These are phyloP conservation scores for Radiomyces spectabilis DNA, from an alignment of 192 early-diverging fungal species.

Conservation along the genomic window DNA sequence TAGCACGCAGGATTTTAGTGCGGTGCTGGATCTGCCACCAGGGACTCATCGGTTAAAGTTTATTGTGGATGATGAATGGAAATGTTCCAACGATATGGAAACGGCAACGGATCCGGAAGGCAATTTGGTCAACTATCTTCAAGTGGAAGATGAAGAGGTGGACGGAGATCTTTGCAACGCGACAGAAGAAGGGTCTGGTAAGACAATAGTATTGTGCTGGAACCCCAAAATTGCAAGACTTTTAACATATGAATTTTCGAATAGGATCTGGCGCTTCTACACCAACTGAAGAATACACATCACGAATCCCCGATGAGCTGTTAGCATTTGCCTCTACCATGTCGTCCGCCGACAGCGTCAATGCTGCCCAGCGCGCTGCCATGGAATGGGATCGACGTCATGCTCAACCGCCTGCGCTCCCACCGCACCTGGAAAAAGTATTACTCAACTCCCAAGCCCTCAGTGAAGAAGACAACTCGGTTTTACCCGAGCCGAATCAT, in stretches of 20 bases:
- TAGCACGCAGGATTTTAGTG: slow-evolving; percentile 70
- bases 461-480: slow-evolving; percentile 69
- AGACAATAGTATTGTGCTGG: not conserved
- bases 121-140: slow-evolving; percentile 92
- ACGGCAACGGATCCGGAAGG: slow-evolving; percentile 91
- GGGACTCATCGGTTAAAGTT: slow-evolving; percentile 96
- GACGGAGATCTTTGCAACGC: slow-evolving; percentile 42
- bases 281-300: slow-evolving; percentile 27
- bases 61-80: slow-evolving; percentile 98
- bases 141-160: slow-evolving; percentile 66
- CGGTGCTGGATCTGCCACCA: slow-evolving; percentile 81
- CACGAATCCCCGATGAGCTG: slow-evolving; percentile 25
- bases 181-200: no score
- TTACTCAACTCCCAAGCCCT: slow-evolving; percentile 70
- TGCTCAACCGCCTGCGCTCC: slow-evolving; percentile 75
- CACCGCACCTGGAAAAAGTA: slow-evolving; percentile 90
- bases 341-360: slow-evolving; percentile 9
- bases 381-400: slow-evolving; percentile 9
- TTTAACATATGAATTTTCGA: no score
- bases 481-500: slow-evolving; percentile 85
- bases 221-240: no score
- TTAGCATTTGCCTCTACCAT: slow-evolving; percentile 8
- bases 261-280: slow-evolving; percentile 5
- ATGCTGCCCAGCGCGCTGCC: not conserved
- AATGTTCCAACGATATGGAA: slow-evolving; percentile 84